phyloP scores from a whole-genome alignment of 2,329 filamentous ascomycete genomes.

The Sclerotinia nivalis region DNA sequence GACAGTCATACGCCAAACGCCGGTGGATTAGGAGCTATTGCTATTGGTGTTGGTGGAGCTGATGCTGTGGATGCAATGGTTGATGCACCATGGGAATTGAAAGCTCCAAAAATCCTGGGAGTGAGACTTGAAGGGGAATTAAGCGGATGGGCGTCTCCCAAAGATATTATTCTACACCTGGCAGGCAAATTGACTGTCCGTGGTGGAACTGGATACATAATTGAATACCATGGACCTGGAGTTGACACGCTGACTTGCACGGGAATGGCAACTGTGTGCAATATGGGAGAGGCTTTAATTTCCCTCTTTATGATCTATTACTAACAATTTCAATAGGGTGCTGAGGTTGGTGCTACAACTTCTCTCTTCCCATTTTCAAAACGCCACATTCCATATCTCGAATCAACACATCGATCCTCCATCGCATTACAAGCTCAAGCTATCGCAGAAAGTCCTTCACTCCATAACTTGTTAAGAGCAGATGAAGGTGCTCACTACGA shows the following conservation, averaged over 20 bases:
- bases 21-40: constrained; percentile 89
- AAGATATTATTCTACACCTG: constrained; percentile 90
- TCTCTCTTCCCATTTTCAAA: constrained; percentile 80
- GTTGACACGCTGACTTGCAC: constrained; percentile 88
- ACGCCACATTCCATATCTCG: constrained; percentile 80
- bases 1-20: constrained; percentile 97
- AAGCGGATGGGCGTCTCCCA: constrained; percentile 88
- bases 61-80: constrained; percentile 97
- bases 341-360: constrained; percentile 88
- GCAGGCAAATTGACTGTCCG: constrained; percentile 89
- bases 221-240: constrained; percentile 91
- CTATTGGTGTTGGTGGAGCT: constrained; percentile 94
- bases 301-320: not conserved
- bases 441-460: constrained; percentile 37
- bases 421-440: constrained; percentile 40
- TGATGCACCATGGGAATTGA: constrained; percentile 95
- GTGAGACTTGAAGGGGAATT: constrained; percentile 82
- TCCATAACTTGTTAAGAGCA: constrained; percentile 69
- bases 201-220: constrained; percentile 89
- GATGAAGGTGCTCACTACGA: constrained; percentile 87
- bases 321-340: constrained; percentile 44
- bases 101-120: constrained; percentile 87
- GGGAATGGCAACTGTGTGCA: constrained; percentile 88
- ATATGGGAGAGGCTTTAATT: constrained; percentile 55
- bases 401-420: constrained; percentile 72